Evolutionary conservation across 1,284 basidiomycete species (phyloP), one percentile per base, ranked within the genome.

Genomic region (Malassezia arunalokei): DNA sequence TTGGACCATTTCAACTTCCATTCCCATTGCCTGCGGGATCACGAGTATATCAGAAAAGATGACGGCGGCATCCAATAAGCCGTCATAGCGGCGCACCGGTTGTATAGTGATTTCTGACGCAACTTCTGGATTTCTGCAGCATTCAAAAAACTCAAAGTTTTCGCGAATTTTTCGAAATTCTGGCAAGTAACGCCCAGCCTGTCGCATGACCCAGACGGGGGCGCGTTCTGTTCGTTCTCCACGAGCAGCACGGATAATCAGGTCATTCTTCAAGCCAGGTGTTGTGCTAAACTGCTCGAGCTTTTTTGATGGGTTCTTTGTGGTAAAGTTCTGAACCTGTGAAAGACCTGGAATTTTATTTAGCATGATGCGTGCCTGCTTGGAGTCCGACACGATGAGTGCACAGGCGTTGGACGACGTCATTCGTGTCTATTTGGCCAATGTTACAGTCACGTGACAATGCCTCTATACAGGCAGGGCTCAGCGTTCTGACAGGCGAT

Each of bases 181-280:
- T 61, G 90, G 90, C 46, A 95, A 81, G 76, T 94, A 94, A 49
- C 91, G 81, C 41, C 92, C 91, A 17, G 94, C 94, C 74, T 99
- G 92, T 31, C 94, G 82, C 92, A 99, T 99, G 57, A 96, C 86
- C 92, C 92, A 99, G 57, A 94, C 89, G 11, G 92, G 92, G 3
- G 92, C 88, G 53, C 87, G 82, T 68, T 87, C 85, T 0, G 89
- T 91, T 73, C 81, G 78, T 75, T 92, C 83, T 11, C 89, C 87
- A 73, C 81, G 76, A 47, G 92, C 91, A 47, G 92, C 91, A 37
- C 89, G 82, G 53, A 98, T 76, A 42, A 95, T 75, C 48, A 95
- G 78, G 71, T 96, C 89, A 74, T 96, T 96, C 72, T 83, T 83
- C 62, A 95, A 78, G 11, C 65, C 68, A 6, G 60, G 57, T 31